Evolutionary conservation across 192 early-diverging fungal species (phyloP).

Genomic region (Borealophlyctis nickersoniae): DNA sequence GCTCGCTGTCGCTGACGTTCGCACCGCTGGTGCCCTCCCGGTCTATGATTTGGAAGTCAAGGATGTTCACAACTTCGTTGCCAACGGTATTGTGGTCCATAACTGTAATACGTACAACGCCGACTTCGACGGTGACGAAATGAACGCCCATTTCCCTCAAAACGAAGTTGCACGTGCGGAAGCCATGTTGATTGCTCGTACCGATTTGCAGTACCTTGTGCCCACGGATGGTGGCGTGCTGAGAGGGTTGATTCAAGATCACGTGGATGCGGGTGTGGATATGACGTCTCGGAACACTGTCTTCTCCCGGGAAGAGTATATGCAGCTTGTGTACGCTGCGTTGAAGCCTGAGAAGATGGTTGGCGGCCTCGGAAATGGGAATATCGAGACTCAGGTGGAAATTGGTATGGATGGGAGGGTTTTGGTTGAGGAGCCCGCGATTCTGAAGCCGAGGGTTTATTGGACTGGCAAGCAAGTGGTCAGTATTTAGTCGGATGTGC

Average conservation of each 20-base stretch:
- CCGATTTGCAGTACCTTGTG: slow-evolving; percentile 93
- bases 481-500: slow-evolving; percentile 5
- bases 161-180: slow-evolving; percentile 96
- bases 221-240: slow-evolving; percentile 96
- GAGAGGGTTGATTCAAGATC: slow-evolving; percentile 98
- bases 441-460: slow-evolving; percentile 76
- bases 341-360: slow-evolving; percentile 76
- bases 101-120: slow-evolving; percentile 56
- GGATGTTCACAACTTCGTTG: slow-evolving; percentile 22
- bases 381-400: slow-evolving; percentile 50
- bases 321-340: slow-evolving; percentile 88
- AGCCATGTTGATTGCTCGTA: slow-evolving; percentile 91
- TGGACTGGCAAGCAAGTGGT: slow-evolving; percentile 99
- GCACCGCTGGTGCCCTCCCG: slow-evolving; percentile 6
- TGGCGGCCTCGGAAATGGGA: slow-evolving; percentile 52
- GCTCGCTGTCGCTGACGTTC: slow-evolving; percentile 15
- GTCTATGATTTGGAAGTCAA: slow-evolving; percentile 64
- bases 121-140: slow-evolving; percentile 99
- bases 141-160: slow-evolving; percentile 99
- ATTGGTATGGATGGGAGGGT: slow-evolving; percentile 70
- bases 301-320: slow-evolving; percentile 84
- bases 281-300: slow-evolving; percentile 86
- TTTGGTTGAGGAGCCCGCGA: slow-evolving; percentile 79
- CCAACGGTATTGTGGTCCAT: slow-evolving; percentile 18
- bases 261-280: slow-evolving; percentile 94